Evolutionary conservation across 306 rosid species (phyloP), one percentile per base, ranked within the genome.

Genomic region (Mucuna pruriens): DNA sequence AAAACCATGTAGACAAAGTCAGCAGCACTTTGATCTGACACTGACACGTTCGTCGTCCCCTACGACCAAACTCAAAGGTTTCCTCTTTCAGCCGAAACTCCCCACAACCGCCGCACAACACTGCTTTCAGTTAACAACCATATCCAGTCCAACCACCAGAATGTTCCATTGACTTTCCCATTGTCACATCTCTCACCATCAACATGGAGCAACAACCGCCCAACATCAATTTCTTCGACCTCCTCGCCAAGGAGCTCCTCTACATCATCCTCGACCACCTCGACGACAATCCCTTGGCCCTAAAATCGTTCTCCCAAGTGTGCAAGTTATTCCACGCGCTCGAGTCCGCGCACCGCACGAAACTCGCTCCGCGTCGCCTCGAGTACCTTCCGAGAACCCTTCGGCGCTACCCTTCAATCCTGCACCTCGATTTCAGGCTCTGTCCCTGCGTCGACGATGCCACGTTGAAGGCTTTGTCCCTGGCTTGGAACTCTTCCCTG

Each of bases 281-380:
- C 0, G 2, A n/a, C 40, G 46, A 72, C 15, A 83, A 87, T 80
- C 91, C 97, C 44, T 9, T 86, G 3, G 88, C 90, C 82, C 76
- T 40, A 45, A 91, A 91, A 25, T 86, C 93, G 13, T 91, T 93
- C 84, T 91, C 97, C 64, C 74, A 86, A 4, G 83, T 71, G 85
- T 88, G 87, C 89, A 89, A 80, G 36, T 84, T 82, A 74, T 90
- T 93, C 87, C 76, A 87, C 88, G 57, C 77, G 49, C 7, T 84
- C 17, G 97, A 93, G 64, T 84, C 97, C 70, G 65, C 48, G 9
- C 94, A 90, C 83, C 92, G 97, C 63, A 84, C 46, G 17, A 23
- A 65, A 22, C 88, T 93, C 31, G 89, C 85, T 85, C 94, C 93
- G n/a, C 90, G 90, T 5, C 90, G 94, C 75, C 69, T 90, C 9